Base-by-base conservation (phyloP, 768 basidiomycete species). In the Cubamyces sp. region DNA sequence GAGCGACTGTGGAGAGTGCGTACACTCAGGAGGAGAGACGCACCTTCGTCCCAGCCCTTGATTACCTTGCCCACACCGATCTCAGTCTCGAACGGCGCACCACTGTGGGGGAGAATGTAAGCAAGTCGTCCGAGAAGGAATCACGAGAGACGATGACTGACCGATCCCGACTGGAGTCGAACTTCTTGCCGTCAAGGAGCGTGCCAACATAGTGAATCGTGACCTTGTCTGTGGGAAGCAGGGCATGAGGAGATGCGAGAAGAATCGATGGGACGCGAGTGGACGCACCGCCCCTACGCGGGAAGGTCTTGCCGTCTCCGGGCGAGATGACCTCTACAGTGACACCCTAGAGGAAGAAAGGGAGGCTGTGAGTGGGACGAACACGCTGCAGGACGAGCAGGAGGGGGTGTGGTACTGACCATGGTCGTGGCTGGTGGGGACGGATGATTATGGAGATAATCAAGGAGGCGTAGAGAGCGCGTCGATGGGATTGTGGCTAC, bases 1-100 rank as follows among this genome's bases (percentile, higher is more conserved):
- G 28, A 61, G 55, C 54, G 67, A 63, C 56, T 54, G 64, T 25
- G 52, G 39, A 26, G 51, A 41, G 28, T 40, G 46, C 19, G 28
- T 23, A 30, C n/a, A 25, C 34, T 12, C 6, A 43, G 34, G 12
- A 21, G 5, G 37, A 26, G 53, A 48, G 26, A 75, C 81, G 68
- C 66, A 88, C 94, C 93, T 74, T 94, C 91, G 70, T 94, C 93
- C 94, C 92, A 95, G 30, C 93, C 91, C 70, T 81, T 88, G 77
- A 96, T 94, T 49, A 96, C 93, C 70, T 87, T 86, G 8, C 91
- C 90, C 19, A 85, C 78, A 47, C 93, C 91, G 64, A 94, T 93
- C 71, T 83, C 70, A 3, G 90, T 91, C 64, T 74, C 68, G 73
- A 94, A 94, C 1, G 91, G 83, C 0, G 3, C 3, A 0, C 78